Evolutionary conservation across 2,329 filamentous ascomycete genomes (phyloP).

Genomic region (Arthrobotrys pseudoclavata): DNA sequence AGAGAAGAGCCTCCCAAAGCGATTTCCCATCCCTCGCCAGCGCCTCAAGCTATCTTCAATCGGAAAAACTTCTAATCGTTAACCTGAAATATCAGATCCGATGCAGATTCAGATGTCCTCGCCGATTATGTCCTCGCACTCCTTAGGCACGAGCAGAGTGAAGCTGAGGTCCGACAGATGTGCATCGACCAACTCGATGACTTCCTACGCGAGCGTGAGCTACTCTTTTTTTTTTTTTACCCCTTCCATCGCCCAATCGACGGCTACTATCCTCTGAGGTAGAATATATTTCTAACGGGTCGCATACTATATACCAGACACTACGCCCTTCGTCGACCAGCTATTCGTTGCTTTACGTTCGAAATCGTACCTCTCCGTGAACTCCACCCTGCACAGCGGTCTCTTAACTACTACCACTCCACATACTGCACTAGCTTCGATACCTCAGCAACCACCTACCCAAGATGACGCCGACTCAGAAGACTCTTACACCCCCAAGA

Average conservation of each 20-base stretch:
- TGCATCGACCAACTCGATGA: constrained; percentile 81
- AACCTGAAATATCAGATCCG: constrained; percentile 71
- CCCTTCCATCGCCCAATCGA: constrained; percentile 16
- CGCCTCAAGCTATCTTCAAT: neutral
- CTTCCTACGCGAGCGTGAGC: constrained; percentile 77
- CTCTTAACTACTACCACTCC: constrained; percentile 68
- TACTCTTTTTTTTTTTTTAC: neutral
- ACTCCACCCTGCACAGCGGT: constrained; percentile 64
- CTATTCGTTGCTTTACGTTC: constrained; percentile 76
- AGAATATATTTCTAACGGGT: constrained; percentile 14
- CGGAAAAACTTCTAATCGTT: constrained; percentile 4
- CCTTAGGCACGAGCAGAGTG: constrained; percentile 77
- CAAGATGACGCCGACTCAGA: constrained; percentile 48
- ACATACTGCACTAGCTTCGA: constrained; percentile 21
- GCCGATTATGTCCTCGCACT: constrained; percentile 87
- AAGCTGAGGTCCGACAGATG: constrained; percentile 75
- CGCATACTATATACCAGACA: constrained; percentile 67
- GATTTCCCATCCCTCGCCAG: constrained; percentile 11
- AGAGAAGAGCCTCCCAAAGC: constrained; percentile 63
- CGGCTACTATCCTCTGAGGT: neutral
- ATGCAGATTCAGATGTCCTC: constrained; percentile 84
- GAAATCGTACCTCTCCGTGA: constrained; percentile 72
- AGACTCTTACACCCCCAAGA: constrained; percentile 49
- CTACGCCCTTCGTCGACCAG: constrained; percentile 76
- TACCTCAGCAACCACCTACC: constrained; percentile 5